Evolutionary conservation across 2,329 filamentous ascomycete genomes (phyloP).

Genomic region (Cladosporium sp.): DNA sequence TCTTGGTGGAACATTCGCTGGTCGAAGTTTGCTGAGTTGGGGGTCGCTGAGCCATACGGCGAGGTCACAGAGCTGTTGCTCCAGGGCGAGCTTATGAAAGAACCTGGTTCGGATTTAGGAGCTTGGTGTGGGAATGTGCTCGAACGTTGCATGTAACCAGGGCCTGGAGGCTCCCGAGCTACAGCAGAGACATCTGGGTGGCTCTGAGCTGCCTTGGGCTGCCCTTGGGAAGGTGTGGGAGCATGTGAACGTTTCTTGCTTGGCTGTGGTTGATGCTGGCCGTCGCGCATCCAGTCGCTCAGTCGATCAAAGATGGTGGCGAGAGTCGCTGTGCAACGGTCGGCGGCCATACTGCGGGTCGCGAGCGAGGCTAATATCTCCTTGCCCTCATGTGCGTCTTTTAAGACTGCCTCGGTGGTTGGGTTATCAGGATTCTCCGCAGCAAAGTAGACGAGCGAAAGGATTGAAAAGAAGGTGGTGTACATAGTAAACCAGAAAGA

Average conservation of each 20-base stretch:
- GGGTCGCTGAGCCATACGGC: slow-evolving; percentile 33
- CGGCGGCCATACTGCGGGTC: slow-evolving; percentile 83
- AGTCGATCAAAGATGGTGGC: slow-evolving; percentile 81
- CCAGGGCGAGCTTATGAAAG: slow-evolving; percentile 19
- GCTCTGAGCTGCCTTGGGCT: slow-evolving; percentile 23
- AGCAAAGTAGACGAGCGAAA: slow-evolving; percentile 78
- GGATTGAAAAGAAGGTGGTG: slow-evolving; percentile 78
- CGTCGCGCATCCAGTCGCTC: slow-evolving; percentile 59
- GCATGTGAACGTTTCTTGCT: slow-evolving; percentile 50
- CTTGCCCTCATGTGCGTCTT: slow-evolving; percentile 81
- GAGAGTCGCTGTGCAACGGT: slow-evolving; percentile 77
- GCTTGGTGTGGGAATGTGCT: slow-evolving; percentile 33
- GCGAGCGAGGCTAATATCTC: slow-evolving; percentile 79
- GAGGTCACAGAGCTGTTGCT: slow-evolving; percentile 23
- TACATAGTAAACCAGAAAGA: slow-evolving; percentile 88
- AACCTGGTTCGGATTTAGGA: slow-evolving; percentile 18
- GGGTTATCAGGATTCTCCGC: slow-evolving; percentile 76
- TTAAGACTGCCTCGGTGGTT: slow-evolving; percentile 76
- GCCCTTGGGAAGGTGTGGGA: neutral
- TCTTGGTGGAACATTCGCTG: slow-evolving; percentile 8
- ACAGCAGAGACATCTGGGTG: slow-evolving; percentile 33
- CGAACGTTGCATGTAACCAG: slow-evolving; percentile 27
- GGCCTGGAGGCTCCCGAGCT: slow-evolving; percentile 12
- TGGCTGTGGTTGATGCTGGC: slow-evolving; percentile 44
- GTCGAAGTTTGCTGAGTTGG: slow-evolving; percentile 29